Conservation (phyloP, 768 basidiomycete species). For the Pleurotus salmoneostramineus region DNA sequence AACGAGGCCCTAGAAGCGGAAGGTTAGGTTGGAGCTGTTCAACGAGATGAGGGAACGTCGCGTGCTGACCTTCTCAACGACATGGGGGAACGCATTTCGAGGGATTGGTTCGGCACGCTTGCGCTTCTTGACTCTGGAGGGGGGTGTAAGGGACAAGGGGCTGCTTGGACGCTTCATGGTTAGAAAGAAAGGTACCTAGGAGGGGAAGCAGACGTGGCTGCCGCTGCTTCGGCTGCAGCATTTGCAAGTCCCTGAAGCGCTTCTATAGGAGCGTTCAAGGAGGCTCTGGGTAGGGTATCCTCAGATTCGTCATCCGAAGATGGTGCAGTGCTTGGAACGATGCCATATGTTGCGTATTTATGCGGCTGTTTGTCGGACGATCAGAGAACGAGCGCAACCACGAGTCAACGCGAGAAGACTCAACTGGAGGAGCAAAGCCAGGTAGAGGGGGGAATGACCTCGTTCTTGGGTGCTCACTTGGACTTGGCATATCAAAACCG, state of each 20-base stretch:
- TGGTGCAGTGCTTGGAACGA: slow-evolving; percentile 76
- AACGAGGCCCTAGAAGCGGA: slow-evolving; percentile 66
- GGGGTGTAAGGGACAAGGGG: slow-evolving; percentile 2
- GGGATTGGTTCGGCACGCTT: slow-evolving; percentile 82
- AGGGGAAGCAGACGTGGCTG: slow-evolving; percentile 62
- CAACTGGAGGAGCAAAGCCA: slow-evolving; percentile 86
- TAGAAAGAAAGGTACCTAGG: slow-evolving; percentile 43
- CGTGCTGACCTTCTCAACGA: slow-evolving; percentile 71
- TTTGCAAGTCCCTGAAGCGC: slow-evolving; percentile 93
- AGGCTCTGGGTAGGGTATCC: slow-evolving; percentile 78
- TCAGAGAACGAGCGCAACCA: slow-evolving; percentile 12
- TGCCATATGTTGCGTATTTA: slow-evolving; percentile 89
- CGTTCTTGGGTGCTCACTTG: slow-evolving; percentile 26
- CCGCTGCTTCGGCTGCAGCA: slow-evolving; percentile 91
- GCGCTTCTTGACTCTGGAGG: slow-evolving; percentile 71
- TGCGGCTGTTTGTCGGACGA: slow-evolving; percentile 53
- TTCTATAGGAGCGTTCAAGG: slow-evolving; percentile 90
- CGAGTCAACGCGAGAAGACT: slow-evolving; percentile 20
- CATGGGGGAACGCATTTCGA: slow-evolving; percentile 83
- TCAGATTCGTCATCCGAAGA: slow-evolving; percentile 93
- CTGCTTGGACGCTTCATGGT: neutral
- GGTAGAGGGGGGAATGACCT: slow-evolving; percentile 80
- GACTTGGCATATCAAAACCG: slow-evolving; percentile 33
- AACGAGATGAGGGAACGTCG: slow-evolving; percentile 7
- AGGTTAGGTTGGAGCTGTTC: neutral